Percentiles rank a stretch among this genome's conserved stretches.
Evolutionary conservation across 805 yeast genomes (phyloP).

Genomic region (Debaryomyces castellii): DNA sequence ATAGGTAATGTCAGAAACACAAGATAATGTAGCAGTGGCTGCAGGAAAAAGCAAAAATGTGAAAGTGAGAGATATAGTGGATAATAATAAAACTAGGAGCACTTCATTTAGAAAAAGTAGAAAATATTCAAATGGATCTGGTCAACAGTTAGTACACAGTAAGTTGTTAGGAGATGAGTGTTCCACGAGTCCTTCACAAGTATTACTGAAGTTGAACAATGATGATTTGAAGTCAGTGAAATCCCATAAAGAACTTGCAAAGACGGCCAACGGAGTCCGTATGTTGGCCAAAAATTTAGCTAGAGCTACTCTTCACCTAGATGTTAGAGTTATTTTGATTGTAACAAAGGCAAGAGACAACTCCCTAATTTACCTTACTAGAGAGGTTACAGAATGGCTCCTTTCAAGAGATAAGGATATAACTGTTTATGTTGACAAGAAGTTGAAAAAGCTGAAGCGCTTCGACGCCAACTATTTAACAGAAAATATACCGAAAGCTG

Average conservation of each 20-base stretch:
- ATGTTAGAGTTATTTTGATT: conserved; percentile 69
- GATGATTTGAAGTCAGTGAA: conserved; percentile 54
- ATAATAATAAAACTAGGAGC: not conserved
- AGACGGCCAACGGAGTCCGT: conserved; percentile 79
- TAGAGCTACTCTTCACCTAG: conserved; percentile 69
- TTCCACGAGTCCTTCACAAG: conserved; percentile 16
- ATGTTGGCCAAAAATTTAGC: conserved; percentile 69
- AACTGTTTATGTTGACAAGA: conserved; percentile 70
- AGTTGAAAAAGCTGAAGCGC: conserved; percentile 57
- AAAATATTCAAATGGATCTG: conserved; percentile 1
- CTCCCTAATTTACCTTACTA: conserved; percentile 68
- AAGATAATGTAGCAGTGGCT: not conserved
- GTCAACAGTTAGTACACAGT: conserved; percentile 27
- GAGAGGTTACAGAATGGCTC: conserved; percentile 81
- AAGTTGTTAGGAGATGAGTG: conserved; percentile 28
- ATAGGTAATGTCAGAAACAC: not conserved
- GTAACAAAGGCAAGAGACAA: conserved; percentile 91
- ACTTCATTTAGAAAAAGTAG: not conserved
- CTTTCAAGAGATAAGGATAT: conserved; percentile 39
- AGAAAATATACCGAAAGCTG: conserved; percentile 46
- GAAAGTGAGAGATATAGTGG: not conserved
- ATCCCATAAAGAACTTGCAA: conserved; percentile 74
- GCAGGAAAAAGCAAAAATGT: not conserved
- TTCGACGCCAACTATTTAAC: conserved; percentile 60
- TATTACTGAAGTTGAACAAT: conserved; percentile 25